Conservation (phyloP, 2,329 filamentous ascomycete genomes). For the Ramularia endophylla region DNA sequence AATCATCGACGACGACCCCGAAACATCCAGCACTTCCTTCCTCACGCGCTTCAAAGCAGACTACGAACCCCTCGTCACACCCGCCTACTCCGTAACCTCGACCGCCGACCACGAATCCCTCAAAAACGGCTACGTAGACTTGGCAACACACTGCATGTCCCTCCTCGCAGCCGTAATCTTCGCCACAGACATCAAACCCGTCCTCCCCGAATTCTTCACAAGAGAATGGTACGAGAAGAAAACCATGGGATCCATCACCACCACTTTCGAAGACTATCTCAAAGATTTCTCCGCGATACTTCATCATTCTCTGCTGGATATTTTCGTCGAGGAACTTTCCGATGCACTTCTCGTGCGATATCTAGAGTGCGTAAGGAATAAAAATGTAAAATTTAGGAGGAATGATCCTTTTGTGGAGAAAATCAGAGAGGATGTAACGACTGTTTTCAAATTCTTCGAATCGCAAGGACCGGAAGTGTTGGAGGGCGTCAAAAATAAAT, state of each 20-base stretch:
- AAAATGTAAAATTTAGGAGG: slow-evolving; percentile 80
- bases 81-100: slow-evolving; percentile 68
- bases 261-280: slow-evolving; percentile 93
- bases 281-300: slow-evolving; percentile 73
- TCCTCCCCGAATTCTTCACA: slow-evolving; percentile 85
- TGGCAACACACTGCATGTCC: slow-evolving; percentile 86
- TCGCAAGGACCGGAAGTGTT: slow-evolving; percentile 61
- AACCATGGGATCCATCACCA: slow-evolving; percentile 88
- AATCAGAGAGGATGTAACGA: slow-evolving; percentile 86
- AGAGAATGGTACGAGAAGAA: slow-evolving; percentile 79
- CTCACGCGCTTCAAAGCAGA: slow-evolving; percentile 80
- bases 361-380: slow-evolving; percentile 78
- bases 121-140: slow-evolving; percentile 88
- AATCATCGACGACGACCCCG: slow-evolving; percentile 78
- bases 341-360: slow-evolving; percentile 88
- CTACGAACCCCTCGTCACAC: slow-evolving; percentile 72
- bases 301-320: slow-evolving; percentile 80
- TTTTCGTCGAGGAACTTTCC: slow-evolving; percentile 87
- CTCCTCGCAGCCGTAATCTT: slow-evolving; percentile 86
- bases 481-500: slow-evolving; percentile 76
- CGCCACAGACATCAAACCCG: slow-evolving; percentile 70
- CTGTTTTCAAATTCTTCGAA: slow-evolving; percentile 84
- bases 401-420: slow-evolving; percentile 85
- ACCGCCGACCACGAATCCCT: slow-evolving; percentile 67
- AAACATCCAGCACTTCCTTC: slow-evolving; percentile 71